Conservation (phyloP, 1,284 basidiomycete species). For the Tilletia caries region DNA sequence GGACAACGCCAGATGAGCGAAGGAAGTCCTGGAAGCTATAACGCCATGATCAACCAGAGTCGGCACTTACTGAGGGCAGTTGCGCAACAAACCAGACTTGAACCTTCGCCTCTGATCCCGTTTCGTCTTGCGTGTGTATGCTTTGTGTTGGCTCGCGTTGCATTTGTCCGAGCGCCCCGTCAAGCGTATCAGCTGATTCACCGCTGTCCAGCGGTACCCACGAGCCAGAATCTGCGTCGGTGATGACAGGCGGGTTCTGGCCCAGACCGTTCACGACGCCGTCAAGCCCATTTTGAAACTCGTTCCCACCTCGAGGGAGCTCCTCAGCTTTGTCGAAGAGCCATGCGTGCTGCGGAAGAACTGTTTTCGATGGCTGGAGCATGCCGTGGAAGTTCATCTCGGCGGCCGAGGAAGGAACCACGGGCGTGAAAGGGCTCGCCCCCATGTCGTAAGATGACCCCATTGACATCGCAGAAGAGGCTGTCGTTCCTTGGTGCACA, state of each 20-base stretch:
- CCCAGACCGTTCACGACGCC: no score
- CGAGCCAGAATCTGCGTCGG: no score
- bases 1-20: not conserved
- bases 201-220: no score
- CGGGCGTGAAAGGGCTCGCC: not conserved
- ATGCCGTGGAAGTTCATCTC: not conserved
- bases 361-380: not conserved
- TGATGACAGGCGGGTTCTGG: no score
- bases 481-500: not conserved
- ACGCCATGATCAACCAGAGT: not conserved
- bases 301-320: not conserved
- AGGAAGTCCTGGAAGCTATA: not conserved
- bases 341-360: not conserved
- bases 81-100: conserved; percentile 29
- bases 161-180: conserved; percentile 14
- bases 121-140: no score
- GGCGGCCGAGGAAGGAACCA: not conserved
- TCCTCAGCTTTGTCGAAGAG: not conserved
- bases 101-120: not conserved
- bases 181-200: conserved; percentile 12
- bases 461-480: no score
- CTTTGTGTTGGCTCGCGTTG: not conserved
- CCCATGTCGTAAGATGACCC: no score
- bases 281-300: no score
- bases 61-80: conserved; percentile 22